These are phyloP conservation scores for Dillenia turbinata DNA, from an alignment of 164 flowering plant genomes.

Conservation along the genomic window DNA sequence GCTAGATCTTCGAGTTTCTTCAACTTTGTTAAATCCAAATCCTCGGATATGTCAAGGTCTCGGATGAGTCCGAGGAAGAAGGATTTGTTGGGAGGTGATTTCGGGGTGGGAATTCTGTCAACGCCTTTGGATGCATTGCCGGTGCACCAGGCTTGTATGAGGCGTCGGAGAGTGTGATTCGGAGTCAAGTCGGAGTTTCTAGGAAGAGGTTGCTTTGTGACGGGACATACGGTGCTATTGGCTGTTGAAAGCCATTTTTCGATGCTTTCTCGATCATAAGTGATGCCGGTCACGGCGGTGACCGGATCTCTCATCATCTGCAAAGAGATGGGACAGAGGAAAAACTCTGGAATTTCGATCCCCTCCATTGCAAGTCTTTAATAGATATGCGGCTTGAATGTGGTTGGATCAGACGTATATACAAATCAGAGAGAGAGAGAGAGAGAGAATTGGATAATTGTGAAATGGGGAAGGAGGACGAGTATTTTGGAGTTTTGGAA, in stretches of 20 bases:
- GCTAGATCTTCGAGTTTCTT: slow-evolving; percentile 24
- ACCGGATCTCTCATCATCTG: slow-evolving; percentile 70
- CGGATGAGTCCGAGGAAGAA: slow-evolving; percentile 24
- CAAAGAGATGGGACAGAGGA: slow-evolving; percentile 59
- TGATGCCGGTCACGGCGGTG: slow-evolving; percentile 48
- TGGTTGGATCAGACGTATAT: no score
- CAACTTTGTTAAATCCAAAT: slow-evolving; percentile 4
- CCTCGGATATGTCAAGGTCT: slow-evolving; percentile 5
- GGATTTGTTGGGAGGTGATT: slow-evolving; percentile 19
- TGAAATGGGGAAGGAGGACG: no score
- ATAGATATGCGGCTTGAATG: no score
- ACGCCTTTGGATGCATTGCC: slow-evolving; percentile 20
- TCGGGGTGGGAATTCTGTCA: slow-evolving; percentile 40
- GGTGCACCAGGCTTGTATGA: slow-evolving; percentile 51
- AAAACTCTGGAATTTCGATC: slow-evolving; percentile 39
- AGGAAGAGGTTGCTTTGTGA: slow-evolving; percentile 44
- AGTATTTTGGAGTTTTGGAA: neutral
- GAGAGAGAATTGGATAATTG: neutral
- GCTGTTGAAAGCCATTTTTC: slow-evolving; percentile 38
- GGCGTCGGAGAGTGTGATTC: slow-evolving; percentile 48
- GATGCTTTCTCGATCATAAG: slow-evolving; percentile 57
- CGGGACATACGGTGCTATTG: slow-evolving; percentile 34
- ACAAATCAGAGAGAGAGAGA: slow-evolving; percentile 3
- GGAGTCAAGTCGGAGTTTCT: slow-evolving; percentile 32
- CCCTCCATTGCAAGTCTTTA: slow-evolving; percentile 9